Evolutionary conservation across 1,284 basidiomycete species (phyloP).

Genomic region (Austropuccinia psidii): DNA sequence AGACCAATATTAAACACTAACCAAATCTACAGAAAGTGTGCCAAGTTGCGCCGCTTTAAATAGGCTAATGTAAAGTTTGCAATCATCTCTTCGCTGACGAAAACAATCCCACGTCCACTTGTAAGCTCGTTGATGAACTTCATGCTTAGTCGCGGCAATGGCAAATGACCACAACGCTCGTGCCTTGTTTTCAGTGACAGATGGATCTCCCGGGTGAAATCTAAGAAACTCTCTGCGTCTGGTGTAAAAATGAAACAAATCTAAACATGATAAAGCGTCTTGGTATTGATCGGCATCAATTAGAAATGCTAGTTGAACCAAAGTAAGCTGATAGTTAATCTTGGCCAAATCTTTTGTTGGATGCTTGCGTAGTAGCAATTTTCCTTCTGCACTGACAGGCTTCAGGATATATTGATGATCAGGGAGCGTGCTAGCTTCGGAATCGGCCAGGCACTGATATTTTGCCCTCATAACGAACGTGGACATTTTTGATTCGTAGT

Average conservation of each 20-base stretch:
- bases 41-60: slow-evolving; percentile 57
- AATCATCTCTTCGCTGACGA: slow-evolving; percentile 75
- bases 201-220: slow-evolving; percentile 55
- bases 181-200: slow-evolving; percentile 61
- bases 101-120: slow-evolving; percentile 94
- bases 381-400: slow-evolving; percentile 90
- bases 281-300: slow-evolving; percentile 94
- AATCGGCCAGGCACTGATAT: slow-evolving; percentile 77
- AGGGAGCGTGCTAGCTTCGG: slow-evolving; percentile 41
- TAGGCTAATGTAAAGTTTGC: slow-evolving; percentile 69
- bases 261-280: slow-evolving; percentile 83
- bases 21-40: neutral
- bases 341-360: slow-evolving; percentile 66
- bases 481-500: slow-evolving; percentile 88
- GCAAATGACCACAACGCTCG: slow-evolving; percentile 75
- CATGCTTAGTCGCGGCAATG: slow-evolving; percentile 68
- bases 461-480: slow-evolving; percentile 92
- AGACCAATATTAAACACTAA: no score
- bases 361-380: slow-evolving; percentile 74
- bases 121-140: slow-evolving; percentile 72
- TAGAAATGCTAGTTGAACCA: slow-evolving; percentile 88
- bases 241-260: slow-evolving; percentile 95
- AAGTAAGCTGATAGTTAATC: slow-evolving; percentile 80
- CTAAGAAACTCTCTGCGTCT: slow-evolving; percentile 82
- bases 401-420: slow-evolving; percentile 91